A percentile compares a stretch with the other conserved stretches of the same genome.
Conservation (phyloP, 176 grass and related monocot species). For the Aegilops speltoides region DNA sequence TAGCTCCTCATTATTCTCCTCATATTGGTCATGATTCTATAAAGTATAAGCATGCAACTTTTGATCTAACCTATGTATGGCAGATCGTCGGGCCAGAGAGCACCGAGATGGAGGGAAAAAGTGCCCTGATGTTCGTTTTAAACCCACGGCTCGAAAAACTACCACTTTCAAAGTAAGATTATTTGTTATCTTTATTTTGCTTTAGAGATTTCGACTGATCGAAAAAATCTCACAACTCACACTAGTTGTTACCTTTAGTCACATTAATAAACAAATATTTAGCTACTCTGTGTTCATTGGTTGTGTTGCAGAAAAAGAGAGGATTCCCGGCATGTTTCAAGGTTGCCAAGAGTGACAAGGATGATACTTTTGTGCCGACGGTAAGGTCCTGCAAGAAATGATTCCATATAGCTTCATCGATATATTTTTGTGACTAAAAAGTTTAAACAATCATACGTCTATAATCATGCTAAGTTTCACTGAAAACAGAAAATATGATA, state of each 20-base stretch:
- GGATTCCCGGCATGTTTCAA: neutral
- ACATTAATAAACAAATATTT: neutral
- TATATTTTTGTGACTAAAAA: neutral
- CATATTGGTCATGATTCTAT: neutral
- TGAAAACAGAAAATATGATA: neutral
- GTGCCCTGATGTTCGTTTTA: neutral
- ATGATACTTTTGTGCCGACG: neutral
- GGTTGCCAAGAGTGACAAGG: neutral
- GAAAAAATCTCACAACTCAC: too few species aligned
- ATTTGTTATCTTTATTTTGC: neutral
- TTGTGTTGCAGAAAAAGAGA: neutral
- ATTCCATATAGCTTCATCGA: neutral
- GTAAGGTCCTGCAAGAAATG: neutral
- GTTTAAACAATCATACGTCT: neutral
- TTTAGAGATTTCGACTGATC: neutral
- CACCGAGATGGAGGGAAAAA: neutral
- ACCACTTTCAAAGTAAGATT: constrained; percentile 28
- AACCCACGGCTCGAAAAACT: neutral
- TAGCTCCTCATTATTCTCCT: neutral
- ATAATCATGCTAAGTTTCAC: neutral
- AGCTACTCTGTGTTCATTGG: neutral
- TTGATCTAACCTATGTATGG: neutral
- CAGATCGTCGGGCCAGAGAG: neutral
- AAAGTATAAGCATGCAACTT: neutral
- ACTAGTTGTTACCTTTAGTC: neutral